Evolutionary conservation across 2,329 filamentous ascomycete genomes (phyloP).

Genomic region (Botrytis hyacinthi): DNA sequence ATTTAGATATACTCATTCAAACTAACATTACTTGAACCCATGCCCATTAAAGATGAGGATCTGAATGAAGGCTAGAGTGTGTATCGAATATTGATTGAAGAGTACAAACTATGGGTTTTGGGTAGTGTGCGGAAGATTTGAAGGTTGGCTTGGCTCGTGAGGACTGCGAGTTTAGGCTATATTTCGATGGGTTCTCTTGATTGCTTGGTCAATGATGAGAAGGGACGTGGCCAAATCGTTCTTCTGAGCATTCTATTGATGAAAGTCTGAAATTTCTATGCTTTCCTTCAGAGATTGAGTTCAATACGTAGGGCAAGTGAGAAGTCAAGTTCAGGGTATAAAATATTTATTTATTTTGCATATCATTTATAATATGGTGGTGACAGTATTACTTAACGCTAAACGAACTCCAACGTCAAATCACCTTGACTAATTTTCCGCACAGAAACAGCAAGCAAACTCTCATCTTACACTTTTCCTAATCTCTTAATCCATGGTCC

Average conservation of each 20-base stretch:
- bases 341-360: background rate
- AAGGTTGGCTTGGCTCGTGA: too few relatives aligned
- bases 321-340: background rate
- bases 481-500: constrained; percentile 5
- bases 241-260: background rate
- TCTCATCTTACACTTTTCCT: background rate
- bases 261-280: background rate
- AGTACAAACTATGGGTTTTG: background rate
- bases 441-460: background rate
- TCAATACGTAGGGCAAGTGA: background rate
- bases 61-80: background rate
- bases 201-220: background rate
- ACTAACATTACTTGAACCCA: accelerated
- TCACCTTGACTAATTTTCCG: background rate
- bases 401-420: background rate
- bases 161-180: background rate
- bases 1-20: background rate
- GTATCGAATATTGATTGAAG: background rate
- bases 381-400: background rate
- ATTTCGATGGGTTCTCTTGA: background rate
- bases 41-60: background rate
- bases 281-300: too few relatives aligned
- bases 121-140: background rate
- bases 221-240: background rate
- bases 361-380: background rate